Evolutionary conservation across 2,329 filamentous ascomycete species (phyloP).

Genomic region (Knufia petricola): DNA sequence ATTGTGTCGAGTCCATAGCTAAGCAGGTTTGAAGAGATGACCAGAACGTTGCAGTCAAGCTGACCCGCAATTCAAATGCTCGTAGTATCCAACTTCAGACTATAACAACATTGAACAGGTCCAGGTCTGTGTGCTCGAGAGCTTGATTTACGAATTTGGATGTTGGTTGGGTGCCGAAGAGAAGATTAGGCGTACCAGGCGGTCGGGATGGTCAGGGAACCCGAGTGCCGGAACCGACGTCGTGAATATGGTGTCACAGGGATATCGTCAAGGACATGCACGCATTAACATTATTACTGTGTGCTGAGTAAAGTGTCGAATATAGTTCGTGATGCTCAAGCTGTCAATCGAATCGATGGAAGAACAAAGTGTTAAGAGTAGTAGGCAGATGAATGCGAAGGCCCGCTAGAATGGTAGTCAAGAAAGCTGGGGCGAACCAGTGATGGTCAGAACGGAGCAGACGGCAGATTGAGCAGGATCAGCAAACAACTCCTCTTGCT

Average conservation of each 20-base stretch:
- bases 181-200: slow-evolving; percentile 2
- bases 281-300: background rate
- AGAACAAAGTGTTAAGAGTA: no score
- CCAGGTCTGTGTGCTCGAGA: background rate
- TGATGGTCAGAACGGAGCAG: no score
- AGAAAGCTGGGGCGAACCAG: no score
- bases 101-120: background rate
- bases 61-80: background rate
- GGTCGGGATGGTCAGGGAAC: background rate
- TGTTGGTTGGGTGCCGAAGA: background rate
- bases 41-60: background rate
- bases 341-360: no score
- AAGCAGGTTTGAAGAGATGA: background rate
- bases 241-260: background rate
- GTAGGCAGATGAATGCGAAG: no score
- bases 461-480: no score
- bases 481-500: no score
- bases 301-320: background rate
- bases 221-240: background rate
- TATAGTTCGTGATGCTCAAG: background rate
- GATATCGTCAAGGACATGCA: background rate
- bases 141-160: background rate
- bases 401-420: no score
- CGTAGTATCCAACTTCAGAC: background rate
- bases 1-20: slow-evolving; percentile 11